A percentile compares a stretch with the other conserved stretches of the same genome.
Conservation (phyloP, 257 asterid genomes). For the Handroanthus guayacan region DNA sequence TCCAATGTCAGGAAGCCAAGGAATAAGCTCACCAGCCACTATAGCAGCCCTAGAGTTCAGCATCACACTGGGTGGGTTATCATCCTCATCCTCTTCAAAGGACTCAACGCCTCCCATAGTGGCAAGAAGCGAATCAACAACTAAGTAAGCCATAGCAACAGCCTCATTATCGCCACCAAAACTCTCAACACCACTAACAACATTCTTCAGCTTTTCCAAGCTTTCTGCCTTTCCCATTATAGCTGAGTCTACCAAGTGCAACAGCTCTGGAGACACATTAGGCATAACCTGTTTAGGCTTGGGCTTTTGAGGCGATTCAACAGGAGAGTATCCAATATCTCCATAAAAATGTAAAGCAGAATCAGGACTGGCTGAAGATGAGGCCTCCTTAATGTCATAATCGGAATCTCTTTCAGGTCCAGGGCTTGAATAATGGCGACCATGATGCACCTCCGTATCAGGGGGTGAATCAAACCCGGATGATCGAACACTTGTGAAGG, state of each 20-base stretch:
- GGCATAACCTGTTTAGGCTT: conserved; percentile 65
- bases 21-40: conserved; percentile 94
- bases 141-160: conserved; percentile 74
- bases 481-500: conserved; percentile 55
- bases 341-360: conserved; percentile 59
- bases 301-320: conserved; percentile 74
- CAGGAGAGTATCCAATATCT: conserved; percentile 62
- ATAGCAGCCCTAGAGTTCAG: conserved; percentile 98
- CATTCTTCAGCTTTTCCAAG: conserved; percentile 81
- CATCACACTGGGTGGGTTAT: conserved; percentile 99
- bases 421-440: conserved; percentile 57
- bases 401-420: conserved; percentile 55
- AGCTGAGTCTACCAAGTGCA: conserved; percentile 98
- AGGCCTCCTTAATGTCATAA: conserved; percentile 51
- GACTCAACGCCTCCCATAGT: conserved; percentile 99
- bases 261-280: conserved; percentile 92
- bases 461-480: conserved; percentile 60
- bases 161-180: conserved; percentile 82
- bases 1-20: conserved; percentile 85
- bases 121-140: conserved; percentile 96
- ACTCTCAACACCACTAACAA: conserved; percentile 85
- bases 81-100: conserved; percentile 92
- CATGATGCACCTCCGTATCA: conserved; percentile 51
- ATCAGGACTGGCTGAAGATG: conserved; percentile 68
- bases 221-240: conserved; percentile 98